Percentiles rank a stretch among this genome's conserved stretches.
Evolutionary conservation across 169 alveolate species (phyloP).

Genomic region (Plasmodium adleri): DNA sequence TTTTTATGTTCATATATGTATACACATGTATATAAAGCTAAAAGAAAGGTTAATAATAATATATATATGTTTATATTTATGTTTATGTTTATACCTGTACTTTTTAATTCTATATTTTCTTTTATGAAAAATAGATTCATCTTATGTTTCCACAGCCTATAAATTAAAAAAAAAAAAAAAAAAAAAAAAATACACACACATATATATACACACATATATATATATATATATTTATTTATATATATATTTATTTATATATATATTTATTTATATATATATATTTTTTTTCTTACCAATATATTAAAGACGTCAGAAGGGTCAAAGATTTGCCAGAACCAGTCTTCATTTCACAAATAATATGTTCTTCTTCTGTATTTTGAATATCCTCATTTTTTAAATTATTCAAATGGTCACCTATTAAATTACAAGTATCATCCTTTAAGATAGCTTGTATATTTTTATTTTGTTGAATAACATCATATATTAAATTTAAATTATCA

Average conservation of each 20-base stretch:
- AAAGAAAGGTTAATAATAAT: not conserved
- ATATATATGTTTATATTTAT: not conserved
- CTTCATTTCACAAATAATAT: conserved; percentile 64
- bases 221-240: not conserved
- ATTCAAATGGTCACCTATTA: not conserved
- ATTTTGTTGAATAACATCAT: conserved; percentile 23
- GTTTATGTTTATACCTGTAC: conserved; percentile 11
- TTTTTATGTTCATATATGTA: too few species aligned
- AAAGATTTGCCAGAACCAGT: conserved; percentile 65
- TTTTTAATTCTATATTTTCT: conserved; percentile 26
- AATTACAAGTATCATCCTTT: not conserved
- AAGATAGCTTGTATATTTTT: conserved; percentile 3
- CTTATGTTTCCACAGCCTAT: conserved; percentile 39
- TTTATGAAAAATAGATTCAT: conserved; percentile 42
- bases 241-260: conserved; percentile 1
- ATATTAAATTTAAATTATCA: conserved; percentile 12
- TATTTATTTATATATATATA: not conserved
- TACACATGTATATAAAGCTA: too few species aligned
- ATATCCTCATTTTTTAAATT: not conserved
- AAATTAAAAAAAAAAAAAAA: not conserved
- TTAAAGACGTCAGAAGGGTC: conserved; percentile 27
- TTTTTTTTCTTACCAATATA: conserved; percentile 33
- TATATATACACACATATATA: not conserved
- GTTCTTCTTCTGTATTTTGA: not conserved
- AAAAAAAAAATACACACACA: not conserved